Base-by-base conservation (phyloP, 2,329 filamentous ascomycete species). In the Paracorniculantispora psalliotae region DNA sequence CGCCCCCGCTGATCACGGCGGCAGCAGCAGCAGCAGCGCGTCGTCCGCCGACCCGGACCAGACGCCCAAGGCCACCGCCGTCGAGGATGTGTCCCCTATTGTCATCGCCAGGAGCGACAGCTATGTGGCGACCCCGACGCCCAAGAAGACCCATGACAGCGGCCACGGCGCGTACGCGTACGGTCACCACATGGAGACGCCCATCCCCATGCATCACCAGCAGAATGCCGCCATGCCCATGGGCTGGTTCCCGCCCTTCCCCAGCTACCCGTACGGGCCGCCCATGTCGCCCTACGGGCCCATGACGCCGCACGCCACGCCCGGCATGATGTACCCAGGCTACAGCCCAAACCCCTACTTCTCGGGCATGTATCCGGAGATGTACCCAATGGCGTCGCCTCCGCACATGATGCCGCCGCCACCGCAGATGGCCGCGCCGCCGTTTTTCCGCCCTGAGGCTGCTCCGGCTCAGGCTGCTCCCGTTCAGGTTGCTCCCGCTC, bases 381-480 rank as follows among this genome's bases (percentile, higher is more conserved):
- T 66, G 50, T 59, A 48, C 28, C 19, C 50, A 41, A 55, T 65
- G 47, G 25, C 62, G 13, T 64, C 64, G 2, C 64, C 64, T 7
- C 49, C 62, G 17, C 63, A 62, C 15, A 62, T 67, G 64, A 62
- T 67, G 63, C 62, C 65, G 8, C 60, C 10, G 63, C 62, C 21
- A 26, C 47, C 21, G 25, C 48, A 43, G 21, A 57, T 57, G 46
- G 19, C 23, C 4, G 19, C 43, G 7, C 41, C 53, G 26, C 25
- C n/a, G 15, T 2, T 9, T 10, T 26, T 15, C 8, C 52, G n/a
- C 13, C 26, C 19, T 1, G 26, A 46, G 13, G 39, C 41, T 55
- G n/a, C 41, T 8, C 26, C 52, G 21, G 35, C 23, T 13, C 46
- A 48, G 54, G 12, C 44, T 28, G 17, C 52, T 21, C 7, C 41